These are phyloP conservation scores for Linnemannia hyalina DNA, from an alignment of 192 early-diverging fungal species.

Conservation along the genomic window DNA sequence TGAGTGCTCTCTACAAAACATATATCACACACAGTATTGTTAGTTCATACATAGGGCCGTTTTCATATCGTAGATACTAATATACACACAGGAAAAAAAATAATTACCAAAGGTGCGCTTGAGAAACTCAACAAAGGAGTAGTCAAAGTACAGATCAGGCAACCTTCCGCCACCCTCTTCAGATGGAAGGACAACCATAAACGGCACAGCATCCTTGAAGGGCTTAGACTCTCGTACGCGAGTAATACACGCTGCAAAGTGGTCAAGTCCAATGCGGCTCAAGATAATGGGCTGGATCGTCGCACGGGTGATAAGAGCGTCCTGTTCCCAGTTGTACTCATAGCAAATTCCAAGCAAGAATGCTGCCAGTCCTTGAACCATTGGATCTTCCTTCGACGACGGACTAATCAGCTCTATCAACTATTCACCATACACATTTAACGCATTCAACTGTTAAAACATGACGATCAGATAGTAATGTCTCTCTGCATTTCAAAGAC, in stretches of 20 bases:
- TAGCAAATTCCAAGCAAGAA: slow-evolving; percentile 89
- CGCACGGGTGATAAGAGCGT: slow-evolving; percentile 79
- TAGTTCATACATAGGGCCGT: background rate
- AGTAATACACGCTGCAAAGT: slow-evolving; percentile 85
- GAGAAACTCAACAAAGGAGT: slow-evolving; percentile 87
- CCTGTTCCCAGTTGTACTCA: slow-evolving; percentile 89
- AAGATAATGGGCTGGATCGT: slow-evolving; percentile 88
- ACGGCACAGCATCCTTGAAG: slow-evolving; percentile 81
- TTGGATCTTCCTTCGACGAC: slow-evolving; percentile 84
- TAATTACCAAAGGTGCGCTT: slow-evolving; percentile 82
- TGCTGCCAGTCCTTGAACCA: slow-evolving; percentile 92
- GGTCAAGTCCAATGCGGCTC: slow-evolving; percentile 89
- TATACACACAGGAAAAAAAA: slow-evolving; percentile 41
- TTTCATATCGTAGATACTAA: background rate
- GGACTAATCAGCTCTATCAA: slow-evolving; percentile 92
- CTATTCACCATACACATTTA: slow-evolving; percentile 49
- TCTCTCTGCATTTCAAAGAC: no score
- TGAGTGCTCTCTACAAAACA: slow-evolving; percentile 40
- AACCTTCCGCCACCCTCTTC: slow-evolving; percentile 72
- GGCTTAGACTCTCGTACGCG: slow-evolving; percentile 87
- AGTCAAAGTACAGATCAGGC: slow-evolving; percentile 85
- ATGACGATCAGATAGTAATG: background rate
- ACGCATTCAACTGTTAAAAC: background rate
- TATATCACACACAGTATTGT: slow-evolving; percentile 31
- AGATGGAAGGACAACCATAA: slow-evolving; percentile 70